A percentile compares a stretch with the other conserved stretches of the same genome.
phyloP scores from a whole-genome alignment of 106 monocot species.

The Apostasia ramifera region DNA sequence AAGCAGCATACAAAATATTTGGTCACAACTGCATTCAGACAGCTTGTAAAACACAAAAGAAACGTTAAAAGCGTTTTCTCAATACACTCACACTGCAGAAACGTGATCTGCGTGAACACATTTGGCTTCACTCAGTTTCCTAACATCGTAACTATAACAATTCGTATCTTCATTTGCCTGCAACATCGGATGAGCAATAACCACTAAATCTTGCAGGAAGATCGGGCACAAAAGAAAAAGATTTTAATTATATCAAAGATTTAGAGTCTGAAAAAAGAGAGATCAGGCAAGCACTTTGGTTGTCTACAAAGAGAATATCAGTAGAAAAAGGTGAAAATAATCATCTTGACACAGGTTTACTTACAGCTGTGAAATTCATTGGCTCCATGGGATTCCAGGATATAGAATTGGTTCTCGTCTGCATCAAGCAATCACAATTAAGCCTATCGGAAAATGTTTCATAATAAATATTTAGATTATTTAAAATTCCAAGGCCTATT shows the following conservation, averaged over 20 bases:
- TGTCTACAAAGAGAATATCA: too few relatives aligned
- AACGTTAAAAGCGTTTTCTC: not conserved
- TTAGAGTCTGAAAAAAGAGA: too few relatives aligned
- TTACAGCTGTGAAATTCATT: conserved; percentile 98
- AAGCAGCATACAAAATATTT: not conserved
- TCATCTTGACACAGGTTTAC: not conserved
- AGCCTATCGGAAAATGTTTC: not conserved
- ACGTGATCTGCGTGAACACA: conserved; percentile 94
- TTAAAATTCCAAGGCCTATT: too few relatives aligned
- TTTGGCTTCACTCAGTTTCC: conserved; percentile 87
- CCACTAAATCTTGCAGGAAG: too few relatives aligned
- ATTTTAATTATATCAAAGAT: too few relatives aligned
- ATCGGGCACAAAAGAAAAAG: too few relatives aligned
- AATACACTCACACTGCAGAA: conserved; percentile 81
- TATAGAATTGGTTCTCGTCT: conserved; percentile 94
- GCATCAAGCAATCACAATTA: conserved; percentile 19
- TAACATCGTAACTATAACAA: conserved; percentile 89
- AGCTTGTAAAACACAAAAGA: not conserved
- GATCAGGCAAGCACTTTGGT: too few relatives aligned
- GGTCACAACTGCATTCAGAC: not conserved
- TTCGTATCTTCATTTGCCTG: conserved; percentile 99
- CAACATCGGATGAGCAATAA: not conserved
- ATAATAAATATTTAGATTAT: not conserved
- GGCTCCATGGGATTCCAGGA: conserved; percentile 99
- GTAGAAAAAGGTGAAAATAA: not conserved